Conservation (phyloP, 1,139 yeast genomes). For the Candida buenavistaensis region DNA sequence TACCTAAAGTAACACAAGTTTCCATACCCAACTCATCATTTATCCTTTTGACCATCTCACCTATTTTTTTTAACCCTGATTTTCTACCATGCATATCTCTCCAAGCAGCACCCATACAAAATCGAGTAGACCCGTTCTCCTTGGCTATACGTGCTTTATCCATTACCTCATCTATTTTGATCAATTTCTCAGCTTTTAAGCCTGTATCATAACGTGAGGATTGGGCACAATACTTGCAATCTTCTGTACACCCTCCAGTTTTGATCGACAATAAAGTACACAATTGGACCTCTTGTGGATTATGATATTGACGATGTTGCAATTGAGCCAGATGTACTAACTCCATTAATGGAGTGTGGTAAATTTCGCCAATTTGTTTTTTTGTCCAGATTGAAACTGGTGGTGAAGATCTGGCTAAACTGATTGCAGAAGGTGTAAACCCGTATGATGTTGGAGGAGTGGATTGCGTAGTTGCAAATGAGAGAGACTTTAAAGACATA, state of each 20-base stretch:
- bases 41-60: constrained; percentile 65
- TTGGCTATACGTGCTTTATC: constrained; percentile 67
- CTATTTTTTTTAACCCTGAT: constrained; percentile 60
- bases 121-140: constrained; percentile 70
- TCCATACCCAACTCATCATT: constrained; percentile 66
- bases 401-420: constrained; percentile 11
- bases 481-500: no score
- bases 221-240: constrained; percentile 80
- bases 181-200: constrained; percentile 63
- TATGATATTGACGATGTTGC: constrained; percentile 66
- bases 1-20: constrained; percentile 79
- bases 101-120: constrained; percentile 91
- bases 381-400: constrained; percentile 62
- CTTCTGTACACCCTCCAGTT: constrained; percentile 81
- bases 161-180: constrained; percentile 60
- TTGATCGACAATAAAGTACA: constrained; percentile 76
- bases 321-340: constrained; percentile 60
- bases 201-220: constrained; percentile 71
- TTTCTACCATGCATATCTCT: constrained; percentile 81
- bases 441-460: no score
- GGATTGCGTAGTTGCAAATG: no score
- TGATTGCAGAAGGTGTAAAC: no score
- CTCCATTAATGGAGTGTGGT: constrained; percentile 66
- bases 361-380: constrained; percentile 57
- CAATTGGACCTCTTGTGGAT: constrained; percentile 69